Evolutionary conservation across 2,329 filamentous ascomycete genomes (phyloP), one percentile per base, ranked within the genome.

Genomic region (Ustulina deusta): DNA sequence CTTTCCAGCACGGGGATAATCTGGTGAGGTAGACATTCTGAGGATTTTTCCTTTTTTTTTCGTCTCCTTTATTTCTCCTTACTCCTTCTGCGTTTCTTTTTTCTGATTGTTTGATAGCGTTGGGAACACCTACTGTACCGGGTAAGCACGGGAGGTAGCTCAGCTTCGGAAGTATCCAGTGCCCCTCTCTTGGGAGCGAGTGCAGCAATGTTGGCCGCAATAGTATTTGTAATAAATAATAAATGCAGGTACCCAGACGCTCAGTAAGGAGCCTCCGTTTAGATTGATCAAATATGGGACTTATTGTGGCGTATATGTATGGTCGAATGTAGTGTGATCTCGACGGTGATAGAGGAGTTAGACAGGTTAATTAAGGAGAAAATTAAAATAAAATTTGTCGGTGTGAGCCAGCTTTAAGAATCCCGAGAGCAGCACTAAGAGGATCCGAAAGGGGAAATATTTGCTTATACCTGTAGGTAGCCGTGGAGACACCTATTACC

Each of bases 1-100:
- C 54, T 73, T 73, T 66, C 71, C 71, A 58, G 69, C 66, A 52
- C 71, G 68, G 38, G 59, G 71, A 49, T 71, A 66, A 25, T 73
- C 69, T 57, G 71, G 62, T 17, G 69, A 67, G 34, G 69, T 38
- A 42, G 69, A 65, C 70, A 72, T 71, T 38, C 42, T 69, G 32
- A 27, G 6, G n/a, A 22, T 32, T 5, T 20, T 17, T 38, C 32
- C 25, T 25, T n/a, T 15, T 51, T 42, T 55, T 10, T 40, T 46
- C 7, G 20, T 40, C n/a, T n/a, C n/a, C n/a, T n/a, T n/a, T n/a
- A n/a, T 32, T 25, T 61, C 22, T 27, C 34, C 20, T 34, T 32
- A 9, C 49, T 27, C 51, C n/a, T 34, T 46, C 2, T 25, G 10
- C 27, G 40, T 46, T 27, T 32, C 9, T 32, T 15, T 36, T 38